Conservation (phyloP, 2,329 filamentous ascomycete species). For the Pseudomassariella vexata region DNA sequence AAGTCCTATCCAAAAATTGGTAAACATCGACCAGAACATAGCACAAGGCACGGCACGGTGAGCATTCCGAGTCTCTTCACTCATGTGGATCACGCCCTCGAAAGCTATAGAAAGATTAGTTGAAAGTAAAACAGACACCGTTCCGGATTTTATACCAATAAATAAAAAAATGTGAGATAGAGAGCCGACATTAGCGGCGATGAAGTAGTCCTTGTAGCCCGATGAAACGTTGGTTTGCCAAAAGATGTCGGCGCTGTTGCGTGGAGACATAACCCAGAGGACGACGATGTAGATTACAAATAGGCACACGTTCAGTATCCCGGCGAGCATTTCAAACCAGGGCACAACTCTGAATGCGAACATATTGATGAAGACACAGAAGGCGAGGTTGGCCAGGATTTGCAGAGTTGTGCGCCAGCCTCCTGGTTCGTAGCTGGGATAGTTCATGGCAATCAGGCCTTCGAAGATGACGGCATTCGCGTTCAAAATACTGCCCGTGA, state of each 20-base stretch:
- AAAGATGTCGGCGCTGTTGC: conserved; percentile 4
- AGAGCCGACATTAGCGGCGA: neutral
- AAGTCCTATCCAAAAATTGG: neutral
- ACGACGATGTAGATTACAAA: conserved; percentile 7
- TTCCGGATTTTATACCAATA: no score
- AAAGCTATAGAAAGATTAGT: no score
- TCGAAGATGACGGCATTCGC: conserved; percentile 6
- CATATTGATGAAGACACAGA: conserved; percentile 2
- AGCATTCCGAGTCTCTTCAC: conserved; percentile 2
- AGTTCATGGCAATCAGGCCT: conserved; percentile 5
- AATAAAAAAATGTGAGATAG: conserved; percentile 1
- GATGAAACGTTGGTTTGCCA: conserved; percentile 4
- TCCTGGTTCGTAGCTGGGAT: conserved; percentile 1
- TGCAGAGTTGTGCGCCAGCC: conserved; percentile 5
- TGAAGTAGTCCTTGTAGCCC: conserved; percentile 7
- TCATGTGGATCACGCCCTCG: conserved; percentile 4
- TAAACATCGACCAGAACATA: conserved; percentile 2
- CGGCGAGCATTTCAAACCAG: conserved; percentile 5
- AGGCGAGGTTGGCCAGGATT: neutral
- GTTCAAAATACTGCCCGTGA: conserved; percentile 1
- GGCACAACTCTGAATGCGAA: conserved; percentile 2
- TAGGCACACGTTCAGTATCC: conserved; percentile 5
- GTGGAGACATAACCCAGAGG: conserved; percentile 8
- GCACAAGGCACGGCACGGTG: conserved; percentile 1
- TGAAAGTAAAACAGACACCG: no score